phyloP scores from a whole-genome alignment of 495 filamentous ascomycete genomes.

The Annulohypoxylon bovei region DNA sequence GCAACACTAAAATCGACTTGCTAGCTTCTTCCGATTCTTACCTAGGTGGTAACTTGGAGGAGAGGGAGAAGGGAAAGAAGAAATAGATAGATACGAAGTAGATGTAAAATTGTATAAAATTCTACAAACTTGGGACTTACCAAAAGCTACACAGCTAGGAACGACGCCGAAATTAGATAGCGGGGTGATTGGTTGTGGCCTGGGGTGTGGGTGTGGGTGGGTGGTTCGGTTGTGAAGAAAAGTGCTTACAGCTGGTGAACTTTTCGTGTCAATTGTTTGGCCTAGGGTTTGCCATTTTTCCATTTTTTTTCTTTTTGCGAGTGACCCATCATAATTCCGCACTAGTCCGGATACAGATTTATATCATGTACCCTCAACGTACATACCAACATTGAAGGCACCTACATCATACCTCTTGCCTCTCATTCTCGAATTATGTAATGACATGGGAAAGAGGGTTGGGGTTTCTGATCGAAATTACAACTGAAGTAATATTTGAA shows the following conservation, averaged over 20 bases:
- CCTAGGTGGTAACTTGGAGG: neutral
- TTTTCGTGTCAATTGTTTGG: slow-evolving; percentile 37
- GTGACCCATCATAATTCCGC: neutral
- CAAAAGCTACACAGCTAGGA: slow-evolving; percentile 20
- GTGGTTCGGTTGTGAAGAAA: slow-evolving; percentile 40
- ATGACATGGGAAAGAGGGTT: neutral
- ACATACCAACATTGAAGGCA: neutral
- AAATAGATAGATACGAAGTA: neutral
- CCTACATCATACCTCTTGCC: neutral
- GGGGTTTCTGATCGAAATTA: neutral
- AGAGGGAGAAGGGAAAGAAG: neutral
- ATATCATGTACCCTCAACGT: neutral
- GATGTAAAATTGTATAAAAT: slow-evolving; percentile 3
- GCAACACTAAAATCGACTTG: neutral
- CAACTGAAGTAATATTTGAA: too few relatives aligned
- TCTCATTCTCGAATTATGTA: neutral
- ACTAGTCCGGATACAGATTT: slow-evolving; percentile 27
- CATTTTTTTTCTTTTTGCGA: slow-evolving; percentile 12
- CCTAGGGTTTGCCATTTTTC: slow-evolving; percentile 33
- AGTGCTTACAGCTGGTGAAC: slow-evolving; percentile 29
- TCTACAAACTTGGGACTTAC: slow-evolving; percentile 24
- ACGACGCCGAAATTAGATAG: slow-evolving; percentile 29
- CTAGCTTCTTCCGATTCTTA: neutral
- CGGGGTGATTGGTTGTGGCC: slow-evolving; percentile 42
- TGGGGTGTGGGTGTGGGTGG: slow-evolving; percentile 24